phyloP scores from a whole-genome alignment of 768 basidiomycete species.

The Naematelia encephala region DNA sequence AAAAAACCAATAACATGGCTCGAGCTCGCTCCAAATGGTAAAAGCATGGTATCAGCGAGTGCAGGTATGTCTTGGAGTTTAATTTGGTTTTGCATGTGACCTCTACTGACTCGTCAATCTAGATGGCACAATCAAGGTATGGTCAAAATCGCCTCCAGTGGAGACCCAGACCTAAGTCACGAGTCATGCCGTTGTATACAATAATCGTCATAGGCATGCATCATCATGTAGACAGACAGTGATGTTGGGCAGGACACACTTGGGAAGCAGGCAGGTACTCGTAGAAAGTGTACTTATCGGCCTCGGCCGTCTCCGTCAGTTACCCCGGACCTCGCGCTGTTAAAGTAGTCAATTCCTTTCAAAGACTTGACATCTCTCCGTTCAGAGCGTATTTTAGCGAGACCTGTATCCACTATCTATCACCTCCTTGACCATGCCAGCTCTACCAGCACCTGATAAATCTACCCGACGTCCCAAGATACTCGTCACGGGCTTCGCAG shows the following conservation, averaged over 20 bases:
- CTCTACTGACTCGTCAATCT: neutral
- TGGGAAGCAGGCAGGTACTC: too few species aligned
- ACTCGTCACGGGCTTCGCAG: neutral
- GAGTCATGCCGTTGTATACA: too few species aligned
- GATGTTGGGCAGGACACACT: too few species aligned
- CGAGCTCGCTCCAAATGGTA: conserved; percentile 77
- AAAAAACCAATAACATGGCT: conserved; percentile 85
- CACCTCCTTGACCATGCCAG: neutral
- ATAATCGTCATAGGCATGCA: too few species aligned
- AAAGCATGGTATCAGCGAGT: conserved; percentile 83
- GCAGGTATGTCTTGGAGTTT: conserved; percentile 53
- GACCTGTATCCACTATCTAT: too few species aligned
- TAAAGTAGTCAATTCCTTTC: neutral
- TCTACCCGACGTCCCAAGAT: neutral
- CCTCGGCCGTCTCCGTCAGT: neutral
- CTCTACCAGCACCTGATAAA: neutral
- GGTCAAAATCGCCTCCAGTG: conserved; percentile 52
- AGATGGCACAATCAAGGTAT: conserved; percentile 88
- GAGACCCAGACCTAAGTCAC: conserved; percentile 1
- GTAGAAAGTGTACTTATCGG: neutral
- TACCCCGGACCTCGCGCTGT: neutral
- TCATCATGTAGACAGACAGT: too few species aligned
- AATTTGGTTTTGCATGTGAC: neutral
- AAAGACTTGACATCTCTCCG: neutral
- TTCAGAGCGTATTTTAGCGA: too few species aligned